Evolutionary conservation across 306 rosid genomes (phyloP).

Genomic region (Lupinus albus): DNA sequence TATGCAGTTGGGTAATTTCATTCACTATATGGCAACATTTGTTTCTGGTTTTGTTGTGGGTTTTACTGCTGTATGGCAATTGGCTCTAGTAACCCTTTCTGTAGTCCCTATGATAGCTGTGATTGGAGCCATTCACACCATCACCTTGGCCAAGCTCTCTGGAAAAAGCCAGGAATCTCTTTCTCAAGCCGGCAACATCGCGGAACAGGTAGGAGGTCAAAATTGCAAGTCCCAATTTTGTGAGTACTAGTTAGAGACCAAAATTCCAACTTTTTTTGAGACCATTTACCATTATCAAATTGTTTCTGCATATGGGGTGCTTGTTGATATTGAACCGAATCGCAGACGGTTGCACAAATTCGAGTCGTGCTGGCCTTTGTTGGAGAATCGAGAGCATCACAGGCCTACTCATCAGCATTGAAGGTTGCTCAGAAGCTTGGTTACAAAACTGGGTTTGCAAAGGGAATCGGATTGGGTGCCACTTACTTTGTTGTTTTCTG

Average conservation of each 20-base stretch:
- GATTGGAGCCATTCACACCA: constrained; percentile 83
- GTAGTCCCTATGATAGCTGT: constrained; percentile 94
- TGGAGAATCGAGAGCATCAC: constrained; percentile 77
- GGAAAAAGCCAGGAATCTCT: constrained; percentile 88
- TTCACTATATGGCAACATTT: constrained; percentile 97
- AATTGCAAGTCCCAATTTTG: constrained; percentile 16
- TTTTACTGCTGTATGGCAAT: constrained; percentile 97
- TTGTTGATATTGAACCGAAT: constrained; percentile 28
- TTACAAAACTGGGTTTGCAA: constrained; percentile 84
- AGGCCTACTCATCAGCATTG: constrained; percentile 74
- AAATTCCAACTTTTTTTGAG: background rate
- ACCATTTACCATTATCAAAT: background rate
- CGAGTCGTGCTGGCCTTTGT: constrained; percentile 82
- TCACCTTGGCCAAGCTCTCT: constrained; percentile 83
- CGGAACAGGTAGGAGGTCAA: constrained; percentile 68
- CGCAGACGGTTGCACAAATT: constrained; percentile 88
- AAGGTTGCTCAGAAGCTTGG: constrained; percentile 79
- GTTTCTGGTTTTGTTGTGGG: constrained; percentile 97
- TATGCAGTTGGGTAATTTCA: constrained; percentile 90
- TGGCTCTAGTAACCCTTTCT: constrained; percentile 90
- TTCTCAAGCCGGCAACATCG: constrained; percentile 91
- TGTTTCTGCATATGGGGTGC: constrained; percentile 43
- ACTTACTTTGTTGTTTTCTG: constrained; percentile 98
- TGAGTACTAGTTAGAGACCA: background rate
- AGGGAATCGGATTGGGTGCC: constrained; percentile 96